A percentile compares a stretch with the other conserved stretches of the same genome.
phyloP scores from a whole-genome alignment of 2,329 filamentous ascomycete genomes.

The Pyricularia pennisetigena region DNA sequence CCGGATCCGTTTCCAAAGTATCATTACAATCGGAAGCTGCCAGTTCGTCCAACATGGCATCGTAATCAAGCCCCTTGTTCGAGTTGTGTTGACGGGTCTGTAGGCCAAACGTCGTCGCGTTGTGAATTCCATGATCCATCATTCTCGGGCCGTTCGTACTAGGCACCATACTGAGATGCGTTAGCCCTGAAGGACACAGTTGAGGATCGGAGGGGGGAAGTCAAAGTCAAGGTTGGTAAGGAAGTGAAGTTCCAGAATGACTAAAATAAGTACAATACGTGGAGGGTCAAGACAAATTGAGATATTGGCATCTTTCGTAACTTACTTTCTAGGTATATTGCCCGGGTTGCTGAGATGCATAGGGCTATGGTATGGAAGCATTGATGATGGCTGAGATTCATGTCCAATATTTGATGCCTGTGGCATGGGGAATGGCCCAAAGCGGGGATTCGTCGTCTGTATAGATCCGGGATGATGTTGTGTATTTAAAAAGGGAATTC shows the following conservation, averaged over 20 bases:
- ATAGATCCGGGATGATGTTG: not conserved
- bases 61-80: constrained; percentile 29
- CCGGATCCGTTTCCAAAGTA: constrained; percentile 42
- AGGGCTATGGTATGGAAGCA: not conserved
- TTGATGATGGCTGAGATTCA: not conserved
- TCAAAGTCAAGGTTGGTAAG: not conserved
- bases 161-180: not conserved
- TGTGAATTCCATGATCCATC: not conserved
- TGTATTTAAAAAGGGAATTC: not conserved
- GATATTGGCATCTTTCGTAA: not conserved
- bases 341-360: not conserved
- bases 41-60: constrained; percentile 41
- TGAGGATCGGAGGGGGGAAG: not conserved
- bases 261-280: not conserved
- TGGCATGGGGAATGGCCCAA: not conserved
- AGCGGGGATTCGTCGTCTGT: not conserved
- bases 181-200: not conserved
- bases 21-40: constrained; percentile 39
- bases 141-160: not conserved
- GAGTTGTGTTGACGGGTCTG: not conserved
- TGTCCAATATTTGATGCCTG: not conserved
- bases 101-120: not conserved
- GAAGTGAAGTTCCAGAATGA: not conserved
- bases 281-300: not conserved
- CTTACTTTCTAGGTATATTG: not conserved